phyloP scores from a whole-genome alignment of 108 stramenopile genomes.

The Pseudonitzschia multiseries region DNA sequence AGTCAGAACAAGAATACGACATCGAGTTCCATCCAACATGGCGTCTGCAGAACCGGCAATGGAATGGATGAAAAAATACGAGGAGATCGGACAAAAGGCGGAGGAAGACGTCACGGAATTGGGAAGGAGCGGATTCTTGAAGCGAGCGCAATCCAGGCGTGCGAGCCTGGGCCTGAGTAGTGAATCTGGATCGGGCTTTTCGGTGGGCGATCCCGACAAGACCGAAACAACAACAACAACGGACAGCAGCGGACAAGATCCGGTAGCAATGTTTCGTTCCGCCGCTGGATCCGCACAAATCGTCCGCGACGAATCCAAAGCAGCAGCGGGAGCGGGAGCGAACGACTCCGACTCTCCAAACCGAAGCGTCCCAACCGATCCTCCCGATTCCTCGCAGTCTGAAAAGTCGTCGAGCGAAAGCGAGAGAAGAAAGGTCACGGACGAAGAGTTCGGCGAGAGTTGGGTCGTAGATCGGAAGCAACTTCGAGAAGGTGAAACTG shows the following conservation, averaged over 20 bases:
- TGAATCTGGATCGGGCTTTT: background rate
- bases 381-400: background rate
- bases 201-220: background rate
- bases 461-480: constrained; percentile 1
- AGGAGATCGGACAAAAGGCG: constrained; percentile 37
- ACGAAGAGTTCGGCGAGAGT: background rate
- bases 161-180: background rate
- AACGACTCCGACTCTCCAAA: background rate
- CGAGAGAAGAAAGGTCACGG: background rate
- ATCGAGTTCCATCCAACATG: constrained; percentile 14
- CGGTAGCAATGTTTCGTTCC: constrained; percentile 3
- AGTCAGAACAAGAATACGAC: no score
- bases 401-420: background rate
- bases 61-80: constrained; percentile 40
- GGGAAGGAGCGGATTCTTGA: background rate
- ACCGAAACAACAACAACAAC: background rate
- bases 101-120: constrained; percentile 20
- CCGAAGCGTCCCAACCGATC: background rate
- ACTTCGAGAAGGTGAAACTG: background rate
- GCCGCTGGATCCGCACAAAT: background rate
- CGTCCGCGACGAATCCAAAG: background rate
- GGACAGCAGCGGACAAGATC: background rate
- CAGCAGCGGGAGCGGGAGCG: background rate
- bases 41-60: constrained; percentile 34
- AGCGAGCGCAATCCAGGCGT: constrained; percentile 6